These are phyloP conservation scores for Cynara cardunculus DNA, from an alignment of 129 eudicot species.

Conservation along the genomic window DNA sequence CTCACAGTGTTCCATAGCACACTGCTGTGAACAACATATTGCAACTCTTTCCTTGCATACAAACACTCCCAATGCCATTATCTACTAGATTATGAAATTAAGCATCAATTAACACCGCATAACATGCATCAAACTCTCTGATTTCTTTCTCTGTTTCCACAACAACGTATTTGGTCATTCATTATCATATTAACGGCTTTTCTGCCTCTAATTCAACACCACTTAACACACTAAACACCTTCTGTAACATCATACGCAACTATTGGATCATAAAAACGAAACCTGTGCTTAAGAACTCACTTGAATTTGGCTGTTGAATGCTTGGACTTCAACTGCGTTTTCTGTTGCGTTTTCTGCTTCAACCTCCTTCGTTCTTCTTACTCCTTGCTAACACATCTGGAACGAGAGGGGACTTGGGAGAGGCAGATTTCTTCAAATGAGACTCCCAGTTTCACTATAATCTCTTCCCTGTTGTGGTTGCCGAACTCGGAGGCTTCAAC, in stretches of 20 bases:
- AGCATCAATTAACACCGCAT: neutral
- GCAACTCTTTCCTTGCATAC: neutral
- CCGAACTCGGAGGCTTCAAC: neutral
- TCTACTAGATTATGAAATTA: neutral
- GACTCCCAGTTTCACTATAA: neutral
- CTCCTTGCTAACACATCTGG: neutral
- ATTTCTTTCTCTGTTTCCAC: neutral
- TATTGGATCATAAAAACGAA: neutral
- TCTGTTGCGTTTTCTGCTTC: no score
- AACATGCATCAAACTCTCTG: neutral
- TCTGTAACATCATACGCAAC: neutral
- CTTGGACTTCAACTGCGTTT: no score
- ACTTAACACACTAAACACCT: neutral
- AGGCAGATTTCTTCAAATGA: neutral
- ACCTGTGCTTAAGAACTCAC: neutral
- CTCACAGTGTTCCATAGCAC: no score
- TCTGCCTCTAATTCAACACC: no score
- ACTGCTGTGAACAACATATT: no score
- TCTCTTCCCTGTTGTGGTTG: neutral
- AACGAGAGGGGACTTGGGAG: neutral
- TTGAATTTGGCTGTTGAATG: neutral
- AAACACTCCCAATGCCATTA: neutral
- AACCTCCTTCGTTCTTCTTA: no score
- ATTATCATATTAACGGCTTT: neutral
- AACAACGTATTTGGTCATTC: neutral